Evolutionary conservation across 116 monocot genomes (phyloP).

Genomic region (Dioscorea cayenensis): DNA sequence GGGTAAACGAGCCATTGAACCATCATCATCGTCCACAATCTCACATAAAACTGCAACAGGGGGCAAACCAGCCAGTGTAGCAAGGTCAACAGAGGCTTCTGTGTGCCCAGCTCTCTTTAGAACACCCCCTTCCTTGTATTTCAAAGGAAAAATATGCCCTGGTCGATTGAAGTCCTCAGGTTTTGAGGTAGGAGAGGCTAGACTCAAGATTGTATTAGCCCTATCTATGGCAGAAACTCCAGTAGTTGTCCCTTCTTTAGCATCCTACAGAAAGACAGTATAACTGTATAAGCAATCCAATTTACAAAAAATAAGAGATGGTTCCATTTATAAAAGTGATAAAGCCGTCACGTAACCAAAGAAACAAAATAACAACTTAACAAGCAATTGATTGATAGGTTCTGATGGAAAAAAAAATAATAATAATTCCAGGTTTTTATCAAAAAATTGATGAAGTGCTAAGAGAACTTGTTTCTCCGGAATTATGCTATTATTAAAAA

Average conservation of each 20-base stretch:
- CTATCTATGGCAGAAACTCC: slow-evolving; percentile 75
- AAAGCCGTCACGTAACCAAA: background rate
- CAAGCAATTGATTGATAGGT: no score
- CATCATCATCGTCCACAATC: slow-evolving; percentile 63
- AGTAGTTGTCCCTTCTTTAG: slow-evolving; percentile 66
- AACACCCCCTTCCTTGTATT: slow-evolving; percentile 69
- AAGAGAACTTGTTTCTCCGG: no score
- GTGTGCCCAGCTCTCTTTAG: slow-evolving; percentile 71
- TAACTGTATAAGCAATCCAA: background rate
- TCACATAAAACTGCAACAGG: slow-evolving; percentile 72
- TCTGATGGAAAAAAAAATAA: no score
- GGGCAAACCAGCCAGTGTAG: slow-evolving; percentile 50
- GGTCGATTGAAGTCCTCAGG: slow-evolving; percentile 64
- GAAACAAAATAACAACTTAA: background rate
- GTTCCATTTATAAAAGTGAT: background rate
- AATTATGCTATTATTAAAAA: no score
- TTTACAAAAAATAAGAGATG: background rate
- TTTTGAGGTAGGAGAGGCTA: slow-evolving; percentile 53
- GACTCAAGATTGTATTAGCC: slow-evolving; percentile 45
- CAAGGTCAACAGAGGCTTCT: slow-evolving; percentile 73
- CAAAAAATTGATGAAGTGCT: no score
- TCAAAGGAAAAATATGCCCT: slow-evolving; percentile 69
- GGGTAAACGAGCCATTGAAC: slow-evolving; percentile 74
- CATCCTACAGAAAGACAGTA: slow-evolving; percentile 35
- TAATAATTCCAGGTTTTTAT: no score